phyloP scores from a whole-genome alignment of 345 rosid genomes.

The Eucalyptus pauciflora region DNA sequence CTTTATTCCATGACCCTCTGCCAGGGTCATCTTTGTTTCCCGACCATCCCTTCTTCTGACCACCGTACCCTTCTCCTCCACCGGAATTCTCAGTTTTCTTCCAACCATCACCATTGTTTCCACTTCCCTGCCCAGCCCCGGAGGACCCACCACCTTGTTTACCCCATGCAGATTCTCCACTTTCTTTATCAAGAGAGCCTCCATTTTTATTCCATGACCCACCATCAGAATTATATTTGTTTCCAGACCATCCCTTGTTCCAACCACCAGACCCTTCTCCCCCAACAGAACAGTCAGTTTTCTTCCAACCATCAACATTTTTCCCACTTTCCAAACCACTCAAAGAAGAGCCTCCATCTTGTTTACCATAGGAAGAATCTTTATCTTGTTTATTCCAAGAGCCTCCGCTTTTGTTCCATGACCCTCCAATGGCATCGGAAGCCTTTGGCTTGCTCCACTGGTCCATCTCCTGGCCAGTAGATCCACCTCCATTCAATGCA shows the following conservation, averaged over 20 bases:
- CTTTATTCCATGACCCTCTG: neutral
- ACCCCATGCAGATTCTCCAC: neutral
- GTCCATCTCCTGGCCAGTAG: neutral
- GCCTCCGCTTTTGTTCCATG: neutral
- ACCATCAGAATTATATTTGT: constrained; percentile 5
- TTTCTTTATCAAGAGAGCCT: neutral
- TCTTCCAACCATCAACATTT: constrained; percentile 1
- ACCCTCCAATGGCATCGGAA: neutral
- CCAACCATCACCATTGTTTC: neutral
- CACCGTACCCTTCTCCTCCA: neutral
- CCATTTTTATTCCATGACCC: constrained; percentile 23
- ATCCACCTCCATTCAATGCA: neutral
- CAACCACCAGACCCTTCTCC: constrained; percentile 7
- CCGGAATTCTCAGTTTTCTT: constrained; percentile 4
- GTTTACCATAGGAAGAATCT: neutral
- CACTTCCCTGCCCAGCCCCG: neutral
- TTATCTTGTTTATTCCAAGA: neutral
- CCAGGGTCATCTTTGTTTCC: neutral
- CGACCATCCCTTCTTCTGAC: neutral
- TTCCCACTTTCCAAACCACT: neutral
- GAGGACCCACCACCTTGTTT: neutral
- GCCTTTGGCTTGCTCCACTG: constrained; percentile 1
- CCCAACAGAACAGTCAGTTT: neutral
- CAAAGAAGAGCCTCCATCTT: neutral
- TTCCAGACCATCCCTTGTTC: constrained; percentile 5